phyloP scores from a whole-genome alignment of 306 rosid genomes.

The Prunus kanzakura region DNA sequence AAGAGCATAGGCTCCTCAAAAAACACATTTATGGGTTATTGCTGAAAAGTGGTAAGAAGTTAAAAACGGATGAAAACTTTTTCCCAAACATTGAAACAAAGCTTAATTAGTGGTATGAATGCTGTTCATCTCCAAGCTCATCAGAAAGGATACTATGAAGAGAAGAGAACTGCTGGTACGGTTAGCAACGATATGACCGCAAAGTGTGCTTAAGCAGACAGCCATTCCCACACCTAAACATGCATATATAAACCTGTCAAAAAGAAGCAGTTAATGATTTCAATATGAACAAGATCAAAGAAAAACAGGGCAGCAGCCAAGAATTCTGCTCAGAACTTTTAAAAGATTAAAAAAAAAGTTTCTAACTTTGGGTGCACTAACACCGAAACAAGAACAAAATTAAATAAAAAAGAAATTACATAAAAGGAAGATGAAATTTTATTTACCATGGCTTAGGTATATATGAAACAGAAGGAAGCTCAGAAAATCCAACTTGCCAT shows the following conservation, averaged over 20 bases:
- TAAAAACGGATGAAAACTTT: neutral
- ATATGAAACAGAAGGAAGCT: slow-evolving; percentile 12
- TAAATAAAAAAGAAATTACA: neutral
- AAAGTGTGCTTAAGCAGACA: slow-evolving; percentile 44
- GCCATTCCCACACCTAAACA: slow-evolving; percentile 51
- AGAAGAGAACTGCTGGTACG: slow-evolving; percentile 30
- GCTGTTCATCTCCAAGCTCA: neutral
- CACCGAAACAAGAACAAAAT: neutral
- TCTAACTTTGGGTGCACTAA: no score
- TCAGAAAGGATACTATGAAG: slow-evolving; percentile 45
- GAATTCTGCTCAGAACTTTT: no score
- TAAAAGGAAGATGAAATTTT: neutral
- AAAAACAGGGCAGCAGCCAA: no score
- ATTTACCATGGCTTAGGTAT: slow-evolving; percentile 38
- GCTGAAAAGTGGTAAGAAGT: neutral
- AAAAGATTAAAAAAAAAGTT: no score
- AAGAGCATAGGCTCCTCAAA: neutral
- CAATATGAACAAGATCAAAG: no score
- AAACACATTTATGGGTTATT: neutral
- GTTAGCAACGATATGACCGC: slow-evolving; percentile 32
- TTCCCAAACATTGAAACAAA: neutral
- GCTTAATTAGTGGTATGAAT: neutral
- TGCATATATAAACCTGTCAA: slow-evolving; percentile 51
- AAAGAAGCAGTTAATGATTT: slow-evolving; percentile 8
- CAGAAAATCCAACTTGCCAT: slow-evolving; percentile 37